phyloP scores from a whole-genome alignment of 108 stramenopile species.

The Nitzschia sp. region DNA sequence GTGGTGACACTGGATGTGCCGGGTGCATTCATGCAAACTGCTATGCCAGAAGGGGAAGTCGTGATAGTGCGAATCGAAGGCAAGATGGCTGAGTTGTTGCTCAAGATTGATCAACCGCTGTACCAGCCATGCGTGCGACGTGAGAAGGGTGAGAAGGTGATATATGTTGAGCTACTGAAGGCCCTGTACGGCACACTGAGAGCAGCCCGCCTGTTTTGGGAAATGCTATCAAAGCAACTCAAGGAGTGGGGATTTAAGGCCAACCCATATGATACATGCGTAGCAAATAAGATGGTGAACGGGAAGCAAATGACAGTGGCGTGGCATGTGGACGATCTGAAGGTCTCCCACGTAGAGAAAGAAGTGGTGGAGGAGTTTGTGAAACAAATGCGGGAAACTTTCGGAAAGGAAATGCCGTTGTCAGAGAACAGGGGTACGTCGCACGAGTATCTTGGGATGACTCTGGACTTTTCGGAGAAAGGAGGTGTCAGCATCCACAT shows the following conservation, averaged over 20 bases:
- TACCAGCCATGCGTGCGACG: conserved; percentile 9
- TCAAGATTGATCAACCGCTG: neutral
- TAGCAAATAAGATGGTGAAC: conserved; percentile 42
- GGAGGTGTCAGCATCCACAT: conserved; percentile 28
- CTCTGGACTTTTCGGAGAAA: conserved; percentile 28
- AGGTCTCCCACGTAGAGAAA: conserved; percentile 32
- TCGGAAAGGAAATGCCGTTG: conserved; percentile 19
- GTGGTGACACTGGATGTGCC: conserved; percentile 38
- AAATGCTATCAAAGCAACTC: conserved; percentile 12
- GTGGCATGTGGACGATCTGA: conserved; percentile 57
- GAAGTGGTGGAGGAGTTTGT: conserved; percentile 3
- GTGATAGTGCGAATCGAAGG: conserved; percentile 19
- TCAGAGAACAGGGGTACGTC: conserved; percentile 24
- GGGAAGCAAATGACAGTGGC: conserved; percentile 39
- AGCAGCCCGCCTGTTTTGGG: conserved; percentile 32
- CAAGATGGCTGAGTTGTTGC: neutral
- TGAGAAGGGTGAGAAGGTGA: conserved; percentile 29
- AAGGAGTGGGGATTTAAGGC: conserved; percentile 37
- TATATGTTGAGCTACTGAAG: conserved; percentile 47
- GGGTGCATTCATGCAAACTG: conserved; percentile 29
- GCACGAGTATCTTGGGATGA: conserved; percentile 56
- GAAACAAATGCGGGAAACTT: conserved; percentile 3
- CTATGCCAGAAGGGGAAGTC: conserved; percentile 23
- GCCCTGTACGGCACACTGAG: conserved; percentile 45
- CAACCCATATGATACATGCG: conserved; percentile 62